A percentile compares a stretch with the other conserved stretches of the same genome.
Evolutionary conservation across 176 grass and related monocot species (phyloP).

Genomic region (Avena atlantica): DNA sequence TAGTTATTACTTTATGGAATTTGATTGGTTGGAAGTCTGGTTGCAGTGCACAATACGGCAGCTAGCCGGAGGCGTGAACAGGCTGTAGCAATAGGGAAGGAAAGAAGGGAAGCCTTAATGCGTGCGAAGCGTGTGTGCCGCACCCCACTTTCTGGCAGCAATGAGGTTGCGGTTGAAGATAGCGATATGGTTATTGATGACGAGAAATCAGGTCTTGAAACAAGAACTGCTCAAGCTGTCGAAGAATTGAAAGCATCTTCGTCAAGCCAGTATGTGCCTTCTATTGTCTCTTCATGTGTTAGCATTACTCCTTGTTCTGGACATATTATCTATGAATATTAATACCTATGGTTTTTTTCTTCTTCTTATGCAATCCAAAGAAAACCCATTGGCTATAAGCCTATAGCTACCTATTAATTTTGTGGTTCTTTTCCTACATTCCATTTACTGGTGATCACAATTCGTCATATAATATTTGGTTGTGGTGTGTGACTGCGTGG

Average conservation of each 20-base stretch:
- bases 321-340: not conserved
- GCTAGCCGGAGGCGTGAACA: constrained; percentile 74
- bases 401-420: constrained; percentile 1
- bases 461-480: constrained; percentile 35
- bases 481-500: not conserved
- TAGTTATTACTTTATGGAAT: constrained; percentile 19
- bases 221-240: constrained; percentile 73
- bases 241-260: constrained; percentile 75
- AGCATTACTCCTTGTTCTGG: not conserved
- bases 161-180: constrained; percentile 62
- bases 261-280: constrained; percentile 65
- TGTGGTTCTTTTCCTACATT: not conserved
- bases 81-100: constrained; percentile 82
- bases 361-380: constrained; percentile 16
- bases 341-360: not conserved
- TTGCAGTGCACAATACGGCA: constrained; percentile 66
- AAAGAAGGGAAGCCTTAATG: constrained; percentile 96
- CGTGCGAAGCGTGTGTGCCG: constrained; percentile 90
- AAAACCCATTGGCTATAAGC: not conserved
- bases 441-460: constrained; percentile 13
- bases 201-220: constrained; percentile 63
- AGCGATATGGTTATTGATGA: constrained; percentile 87
- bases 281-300: constrained; percentile 20
- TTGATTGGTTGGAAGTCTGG: constrained; percentile 46
- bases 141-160: constrained; percentile 59